Evolutionary conservation across 495 filamentous ascomycete genomes (phyloP).

Genomic region (Neurospora discreta): DNA sequence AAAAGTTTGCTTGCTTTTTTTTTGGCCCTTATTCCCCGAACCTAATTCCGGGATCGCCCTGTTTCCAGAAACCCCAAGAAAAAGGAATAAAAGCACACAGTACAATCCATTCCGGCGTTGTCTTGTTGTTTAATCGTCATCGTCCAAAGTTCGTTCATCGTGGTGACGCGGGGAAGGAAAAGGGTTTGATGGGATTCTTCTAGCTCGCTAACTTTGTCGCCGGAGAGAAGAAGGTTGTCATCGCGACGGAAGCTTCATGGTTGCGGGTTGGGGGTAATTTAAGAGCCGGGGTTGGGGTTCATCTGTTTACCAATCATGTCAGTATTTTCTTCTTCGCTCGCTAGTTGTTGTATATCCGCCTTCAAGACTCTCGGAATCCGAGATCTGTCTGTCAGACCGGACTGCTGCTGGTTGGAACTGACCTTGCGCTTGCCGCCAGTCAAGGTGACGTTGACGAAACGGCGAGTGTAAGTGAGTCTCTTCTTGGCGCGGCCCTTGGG

Average conservation of each 20-base stretch:
- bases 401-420: neutral
- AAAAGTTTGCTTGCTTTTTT: neutral
- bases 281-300: constrained; percentile 41
- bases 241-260: neutral
- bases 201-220: neutral
- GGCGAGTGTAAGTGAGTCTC: constrained; percentile 91
- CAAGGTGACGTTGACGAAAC: constrained; percentile 98
- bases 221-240: neutral
- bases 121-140: neutral
- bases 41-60: neutral
- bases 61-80: neutral
- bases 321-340: neutral
- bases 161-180: neutral
- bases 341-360: constrained; percentile 26
- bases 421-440: constrained; percentile 99
- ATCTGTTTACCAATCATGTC: constrained; percentile 19
- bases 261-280: constrained; percentile 13
- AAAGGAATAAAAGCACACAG: neutral
- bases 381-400: neutral
- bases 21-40: neutral
- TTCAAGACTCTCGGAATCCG: neutral
- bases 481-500: constrained; percentile 99
- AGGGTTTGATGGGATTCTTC: neutral
- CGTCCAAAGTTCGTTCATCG: neutral
- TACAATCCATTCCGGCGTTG: neutral